A percentile compares a stretch with the other conserved stretches of the same genome.
Conservation (phyloP, 1,284 basidiomycete species). For the Athelia psychrophila region DNA sequence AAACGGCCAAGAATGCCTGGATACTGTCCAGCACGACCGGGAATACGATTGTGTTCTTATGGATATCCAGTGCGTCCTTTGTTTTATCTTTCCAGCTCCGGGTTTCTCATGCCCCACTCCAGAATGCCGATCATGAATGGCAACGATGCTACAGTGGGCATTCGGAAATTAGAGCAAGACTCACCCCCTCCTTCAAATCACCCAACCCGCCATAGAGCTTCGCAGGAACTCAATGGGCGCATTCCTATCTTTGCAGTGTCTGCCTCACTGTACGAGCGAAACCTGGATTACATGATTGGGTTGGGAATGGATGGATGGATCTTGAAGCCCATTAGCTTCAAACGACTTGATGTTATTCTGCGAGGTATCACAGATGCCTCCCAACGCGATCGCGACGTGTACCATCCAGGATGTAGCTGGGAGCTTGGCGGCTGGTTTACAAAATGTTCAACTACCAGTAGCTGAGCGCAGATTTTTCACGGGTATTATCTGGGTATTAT, state of each 20-base stretch:
- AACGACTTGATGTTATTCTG: slow-evolving; percentile 60
- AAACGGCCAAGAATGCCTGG: slow-evolving; percentile 78
- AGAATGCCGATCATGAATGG: slow-evolving; percentile 87
- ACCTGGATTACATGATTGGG: slow-evolving; percentile 55
- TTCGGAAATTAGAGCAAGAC: slow-evolving; percentile 57
- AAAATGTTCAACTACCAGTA: background rate
- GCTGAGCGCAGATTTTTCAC: too few relatives aligned
- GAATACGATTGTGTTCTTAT: slow-evolving; percentile 78
- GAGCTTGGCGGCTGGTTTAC: slow-evolving; percentile 69
- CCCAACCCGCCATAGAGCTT: slow-evolving; percentile 24
- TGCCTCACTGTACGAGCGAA: slow-evolving; percentile 68
- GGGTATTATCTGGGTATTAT: too few relatives aligned
- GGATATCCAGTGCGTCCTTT: slow-evolving; percentile 72
- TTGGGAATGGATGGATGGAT: slow-evolving; percentile 84
- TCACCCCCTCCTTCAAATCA: slow-evolving; percentile 4
- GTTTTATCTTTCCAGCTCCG: background rate
- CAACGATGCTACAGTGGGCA: slow-evolving; percentile 67
- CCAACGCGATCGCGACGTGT: slow-evolving; percentile 56
- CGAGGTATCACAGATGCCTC: slow-evolving; percentile 53
- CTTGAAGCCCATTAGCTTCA: slow-evolving; percentile 84
- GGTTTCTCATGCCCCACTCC: background rate
- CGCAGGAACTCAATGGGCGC: slow-evolving; percentile 60
- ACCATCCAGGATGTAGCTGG: slow-evolving; percentile 61
- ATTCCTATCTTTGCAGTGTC: slow-evolving; percentile 86
- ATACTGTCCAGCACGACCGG: slow-evolving; percentile 56